Evolutionary conservation across 768 basidiomycete species (phyloP), one percentile per base, ranked within the genome.

Genomic region (Lenzites betulinus): DNA sequence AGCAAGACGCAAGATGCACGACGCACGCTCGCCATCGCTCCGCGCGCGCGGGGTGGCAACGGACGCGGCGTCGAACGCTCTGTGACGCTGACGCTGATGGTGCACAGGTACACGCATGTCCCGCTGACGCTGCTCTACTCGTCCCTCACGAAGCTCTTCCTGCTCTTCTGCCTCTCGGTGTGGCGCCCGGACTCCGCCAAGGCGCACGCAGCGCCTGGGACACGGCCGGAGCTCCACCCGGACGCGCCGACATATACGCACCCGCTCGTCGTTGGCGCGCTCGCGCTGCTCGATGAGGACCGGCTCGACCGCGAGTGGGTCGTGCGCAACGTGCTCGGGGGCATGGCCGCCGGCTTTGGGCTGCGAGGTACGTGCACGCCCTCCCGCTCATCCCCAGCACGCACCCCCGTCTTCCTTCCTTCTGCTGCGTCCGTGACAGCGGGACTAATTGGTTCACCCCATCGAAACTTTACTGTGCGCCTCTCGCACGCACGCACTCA

Each of bases 311-410:
- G 89, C 7, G 90, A 89, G 67, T 94, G 92, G 92, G 76, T 92
- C 7, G 85, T 93, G 4, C 80, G 92, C 25, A 93, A 94, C 65
- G 78, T 93, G 11, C 76, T 94, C 1, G 92, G 92, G 12, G 92
- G 92, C 0, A 87, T 94, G 84, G 88, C 91, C 12, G 88, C 92
- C 33, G 92, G 92, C 1, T 94, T 93, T 70, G 92, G 91, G 0
- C 72, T 94, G 54, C 83, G 92, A 68, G 89, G 92, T 92, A 66
- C 43, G 77, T 69, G 0, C 25, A 23, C 41, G n/a, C 6, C 26
- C 18, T 20, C 26, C 20, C 9, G 12, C 30, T 35, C 25, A 36
- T 46, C 33, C 12, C 15, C 6, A 4, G 4, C 15, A 13, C 3
- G 4, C 18, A 16, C 18, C 38, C 38, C 38, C 18, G 7, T 39